Conservation (phyloP, 371 early-diverging fungal species). For the Encephalitozoon romaleae region DNA sequence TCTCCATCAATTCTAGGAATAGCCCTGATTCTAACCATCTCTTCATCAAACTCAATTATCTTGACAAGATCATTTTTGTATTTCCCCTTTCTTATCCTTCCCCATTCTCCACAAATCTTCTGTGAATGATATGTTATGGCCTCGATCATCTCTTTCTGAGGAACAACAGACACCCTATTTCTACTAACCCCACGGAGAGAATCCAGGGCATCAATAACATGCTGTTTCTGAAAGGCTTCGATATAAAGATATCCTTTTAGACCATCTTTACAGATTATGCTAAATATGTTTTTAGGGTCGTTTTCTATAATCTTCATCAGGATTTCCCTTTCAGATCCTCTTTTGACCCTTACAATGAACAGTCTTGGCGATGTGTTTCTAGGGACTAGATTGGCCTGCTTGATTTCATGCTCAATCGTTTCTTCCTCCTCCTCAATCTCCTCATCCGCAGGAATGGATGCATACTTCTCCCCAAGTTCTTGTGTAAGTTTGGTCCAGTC, state of each 20-base stretch:
- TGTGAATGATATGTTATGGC: slow-evolving; percentile 69
- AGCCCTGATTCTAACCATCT: slow-evolving; percentile 68
- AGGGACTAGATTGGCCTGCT: slow-evolving; percentile 54
- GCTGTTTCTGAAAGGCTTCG: slow-evolving; percentile 73
- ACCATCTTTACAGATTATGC: slow-evolving; percentile 70
- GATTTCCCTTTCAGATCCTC: slow-evolving; percentile 53
- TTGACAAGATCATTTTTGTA: slow-evolving; percentile 86
- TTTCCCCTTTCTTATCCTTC: slow-evolving; percentile 80
- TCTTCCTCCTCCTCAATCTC: slow-evolving; percentile 38
- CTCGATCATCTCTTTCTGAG: slow-evolving; percentile 84
- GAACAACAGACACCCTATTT: slow-evolving; percentile 72
- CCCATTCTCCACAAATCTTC: slow-evolving; percentile 73
- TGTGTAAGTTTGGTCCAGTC: slow-evolving; percentile 44
- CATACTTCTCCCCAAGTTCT: slow-evolving; percentile 53
- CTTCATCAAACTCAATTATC: slow-evolving; percentile 60
- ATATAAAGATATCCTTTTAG: slow-evolving; percentile 86
- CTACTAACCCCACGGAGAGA: slow-evolving; percentile 68
- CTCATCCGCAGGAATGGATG: slow-evolving; percentile 14
- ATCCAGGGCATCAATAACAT: slow-evolving; percentile 70
- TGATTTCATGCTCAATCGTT: neutral
- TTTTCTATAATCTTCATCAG: slow-evolving; percentile 37
- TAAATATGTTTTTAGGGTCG: neutral
- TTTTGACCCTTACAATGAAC: slow-evolving; percentile 55
- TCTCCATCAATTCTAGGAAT: slow-evolving; percentile 72
- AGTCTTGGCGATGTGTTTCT: slow-evolving; percentile 49